Evolutionary conservation across 164 flowering plant species (phyloP).

Genomic region (Vitis riparia): DNA sequence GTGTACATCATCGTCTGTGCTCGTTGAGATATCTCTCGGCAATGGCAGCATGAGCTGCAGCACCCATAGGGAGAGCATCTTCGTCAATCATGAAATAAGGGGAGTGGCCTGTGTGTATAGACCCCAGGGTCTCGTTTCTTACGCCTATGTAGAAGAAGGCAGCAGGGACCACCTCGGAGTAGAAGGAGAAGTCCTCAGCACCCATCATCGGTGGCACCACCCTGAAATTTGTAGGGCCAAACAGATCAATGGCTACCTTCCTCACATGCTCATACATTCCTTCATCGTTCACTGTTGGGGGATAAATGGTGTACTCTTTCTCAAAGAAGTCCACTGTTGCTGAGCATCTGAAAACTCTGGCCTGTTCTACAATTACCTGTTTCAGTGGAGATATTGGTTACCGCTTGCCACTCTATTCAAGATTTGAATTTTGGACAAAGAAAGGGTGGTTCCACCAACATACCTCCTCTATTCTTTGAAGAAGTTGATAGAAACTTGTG

Average conservation of each 20-base stretch:
- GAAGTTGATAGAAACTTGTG: slow-evolving; percentile 53
- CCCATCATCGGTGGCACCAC: slow-evolving; percentile 77
- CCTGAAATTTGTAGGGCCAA: slow-evolving; percentile 54
- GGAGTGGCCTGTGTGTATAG: slow-evolving; percentile 68
- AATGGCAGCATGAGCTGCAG: slow-evolving; percentile 79
- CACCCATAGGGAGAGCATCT: slow-evolving; percentile 70
- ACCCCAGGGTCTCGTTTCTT: slow-evolving; percentile 71
- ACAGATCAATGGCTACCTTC: slow-evolving; percentile 52
- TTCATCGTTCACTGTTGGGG: slow-evolving; percentile 77
- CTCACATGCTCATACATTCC: slow-evolving; percentile 64
- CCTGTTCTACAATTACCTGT: slow-evolving; percentile 83
- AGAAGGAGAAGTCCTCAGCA: slow-evolving; percentile 95
- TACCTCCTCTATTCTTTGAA: slow-evolving; percentile 70
- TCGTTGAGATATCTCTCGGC: slow-evolving; percentile 79
- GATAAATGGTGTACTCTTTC: slow-evolving; percentile 54
- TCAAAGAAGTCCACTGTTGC: slow-evolving; percentile 79
- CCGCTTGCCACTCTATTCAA: too few relatives aligned
- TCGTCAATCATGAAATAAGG: slow-evolving; percentile 88
- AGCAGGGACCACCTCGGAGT: slow-evolving; percentile 66
- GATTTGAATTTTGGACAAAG: too few relatives aligned
- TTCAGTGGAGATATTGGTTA: background rate
- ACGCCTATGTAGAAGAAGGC: slow-evolving; percentile 79
- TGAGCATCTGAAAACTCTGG: slow-evolving; percentile 66
- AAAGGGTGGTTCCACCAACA: slow-evolving; percentile 3
- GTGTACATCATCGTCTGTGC: slow-evolving; percentile 14